Percentiles rank a stretch among this genome's conserved stretches.
These are phyloP conservation scores for Candida sp. DNA, from an alignment of 1,139 yeast genomes.

Conservation along the genomic window DNA sequence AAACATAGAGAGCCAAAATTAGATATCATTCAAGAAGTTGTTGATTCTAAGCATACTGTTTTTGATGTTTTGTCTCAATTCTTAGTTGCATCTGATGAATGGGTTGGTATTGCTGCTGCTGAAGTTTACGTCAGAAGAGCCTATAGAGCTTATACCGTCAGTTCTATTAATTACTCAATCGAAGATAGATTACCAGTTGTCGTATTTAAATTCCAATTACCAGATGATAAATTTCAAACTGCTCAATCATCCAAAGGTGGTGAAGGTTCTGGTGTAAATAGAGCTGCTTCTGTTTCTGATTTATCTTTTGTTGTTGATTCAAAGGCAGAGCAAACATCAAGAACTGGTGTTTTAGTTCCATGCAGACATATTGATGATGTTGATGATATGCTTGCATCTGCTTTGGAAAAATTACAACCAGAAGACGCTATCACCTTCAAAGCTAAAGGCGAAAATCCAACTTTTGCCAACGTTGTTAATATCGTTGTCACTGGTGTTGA, in stretches of 20 bases:
- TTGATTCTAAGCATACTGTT: conserved; percentile 93
- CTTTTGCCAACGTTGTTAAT: conserved; percentile 74
- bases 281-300: conserved; percentile 93
- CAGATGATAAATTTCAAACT: conserved; percentile 71
- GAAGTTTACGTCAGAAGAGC: conserved; percentile 97
- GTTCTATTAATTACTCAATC: conserved; percentile 64
- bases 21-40: conserved; percentile 81
- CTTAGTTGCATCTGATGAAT: conserved; percentile 76
- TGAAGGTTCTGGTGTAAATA: conserved; percentile 49
- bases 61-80: conserved; percentile 95
- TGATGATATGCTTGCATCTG: conserved; percentile 77
- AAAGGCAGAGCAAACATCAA: conserved; percentile 49
- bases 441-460: conserved; percentile 33
- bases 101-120: conserved; percentile 93
- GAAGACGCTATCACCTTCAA: conserved; percentile 36
- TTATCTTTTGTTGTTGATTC: conserved; percentile 79
- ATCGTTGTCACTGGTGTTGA: conserved; percentile 72
- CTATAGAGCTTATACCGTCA: conserved; percentile 91
- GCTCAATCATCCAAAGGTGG: conserved; percentile 31
- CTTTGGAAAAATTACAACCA: conserved; percentile 67
- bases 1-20: conserved; percentile 82
- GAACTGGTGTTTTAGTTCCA: conserved; percentile 88
- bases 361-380: conserved; percentile 84
- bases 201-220: conserved; percentile 90
- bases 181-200: conserved; percentile 65